Base-by-base conservation (phyloP, 2,329 filamentous ascomycete genomes). In the Colletotrichum spinosum region DNA sequence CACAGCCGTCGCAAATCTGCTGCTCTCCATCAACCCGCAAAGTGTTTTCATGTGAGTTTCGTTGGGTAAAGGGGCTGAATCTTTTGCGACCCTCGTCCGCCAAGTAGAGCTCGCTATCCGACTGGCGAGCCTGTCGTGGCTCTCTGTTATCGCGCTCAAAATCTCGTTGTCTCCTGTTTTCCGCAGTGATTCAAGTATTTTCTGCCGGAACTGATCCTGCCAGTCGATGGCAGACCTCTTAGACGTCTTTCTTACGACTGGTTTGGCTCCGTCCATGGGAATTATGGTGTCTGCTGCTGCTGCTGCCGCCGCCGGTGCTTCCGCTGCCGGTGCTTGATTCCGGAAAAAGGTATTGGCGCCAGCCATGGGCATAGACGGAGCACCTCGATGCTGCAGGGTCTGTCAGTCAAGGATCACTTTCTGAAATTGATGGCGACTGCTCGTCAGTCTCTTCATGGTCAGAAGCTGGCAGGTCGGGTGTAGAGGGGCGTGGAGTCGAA, bases 271-370 rank as follows among this genome's bases (percentile, higher is more conserved):
- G 8, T 53, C 8, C 6, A 11, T 38, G n/a, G 51, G 10, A 13
- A 15, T 38, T 34, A 38, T 12, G 8, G 35, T 8, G 34, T 35
- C 2, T 12, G 60, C 53, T 1, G 13, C 6, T 17, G 17, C 17
- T 17, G 17, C 17, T 10, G 33, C 44, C 4, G 48, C 49, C 6
- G 56, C 12, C 6, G 45, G 55, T 34, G 53, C 38, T 2, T 51
- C 68, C 8, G 41, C 53, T 35, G 52, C 58, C 10, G 50, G 46
- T 25, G 25, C 25, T n/a, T 56, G 58, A 7, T 68, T 46, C 48
- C 74, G 74, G 65, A 81, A 78, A 60, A 72, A 79, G 2, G 78
- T 80, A 52, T 79, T 76, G 15, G 78, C 69, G 44, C 78, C 74
- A 10, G 70, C 67, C 35, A 80, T 73, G 4, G 78, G 78, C 62